These are phyloP conservation scores for Smallanthus sonchifolius DNA, from an alignment of 129 eudicot genomes.

Conservation along the genomic window DNA sequence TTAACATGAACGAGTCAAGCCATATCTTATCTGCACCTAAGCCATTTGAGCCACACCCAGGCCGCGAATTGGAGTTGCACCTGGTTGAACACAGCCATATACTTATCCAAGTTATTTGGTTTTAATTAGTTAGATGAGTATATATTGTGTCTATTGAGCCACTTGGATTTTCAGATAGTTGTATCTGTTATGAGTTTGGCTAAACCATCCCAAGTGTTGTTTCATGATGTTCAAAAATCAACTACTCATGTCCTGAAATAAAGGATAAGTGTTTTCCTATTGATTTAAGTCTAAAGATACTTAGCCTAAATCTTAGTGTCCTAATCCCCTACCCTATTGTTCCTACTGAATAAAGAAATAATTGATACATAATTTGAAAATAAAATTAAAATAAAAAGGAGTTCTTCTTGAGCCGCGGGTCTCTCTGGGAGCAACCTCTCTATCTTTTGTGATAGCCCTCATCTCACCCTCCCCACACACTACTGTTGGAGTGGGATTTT, in stretches of 20 bases:
- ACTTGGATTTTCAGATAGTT: not conserved
- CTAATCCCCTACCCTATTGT: not conserved
- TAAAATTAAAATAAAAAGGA: too few relatives aligned
- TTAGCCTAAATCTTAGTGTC: not conserved
- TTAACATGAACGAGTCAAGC: not conserved
- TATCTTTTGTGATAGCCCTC: too few relatives aligned
- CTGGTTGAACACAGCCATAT: not conserved
- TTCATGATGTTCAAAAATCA: not conserved
- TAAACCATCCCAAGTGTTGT: conserved; percentile 4
- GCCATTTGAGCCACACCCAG: not conserved
- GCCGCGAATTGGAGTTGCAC: too few relatives aligned
- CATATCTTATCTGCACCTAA: not conserved
- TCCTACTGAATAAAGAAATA: not conserved
- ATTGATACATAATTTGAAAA: not conserved
- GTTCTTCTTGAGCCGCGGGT: too few relatives aligned
- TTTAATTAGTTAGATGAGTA: not conserved
- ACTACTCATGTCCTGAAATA: not conserved
- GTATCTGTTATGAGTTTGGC: conserved; percentile 2
- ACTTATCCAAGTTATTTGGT: not conserved
- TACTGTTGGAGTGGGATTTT: too few relatives aligned
- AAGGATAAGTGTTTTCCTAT: not conserved
- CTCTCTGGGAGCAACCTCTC: too few relatives aligned
- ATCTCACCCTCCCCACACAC: too few relatives aligned
- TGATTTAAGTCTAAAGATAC: not conserved
- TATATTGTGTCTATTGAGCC: not conserved